phyloP scores from a whole-genome alignment of 306 rosid species.

The Comarum palustre region DNA sequence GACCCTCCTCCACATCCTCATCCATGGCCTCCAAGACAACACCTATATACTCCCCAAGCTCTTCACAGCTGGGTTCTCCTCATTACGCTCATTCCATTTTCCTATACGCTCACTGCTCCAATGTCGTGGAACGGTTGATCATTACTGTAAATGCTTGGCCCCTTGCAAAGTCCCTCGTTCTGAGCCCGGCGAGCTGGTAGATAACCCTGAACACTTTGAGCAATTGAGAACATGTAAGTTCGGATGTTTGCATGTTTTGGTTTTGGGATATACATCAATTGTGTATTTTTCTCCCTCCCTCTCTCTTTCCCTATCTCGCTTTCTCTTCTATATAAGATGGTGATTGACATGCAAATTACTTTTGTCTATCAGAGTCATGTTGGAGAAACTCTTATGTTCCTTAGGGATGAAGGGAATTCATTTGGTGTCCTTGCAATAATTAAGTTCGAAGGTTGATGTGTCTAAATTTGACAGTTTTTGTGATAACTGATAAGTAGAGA shows the following conservation, averaged over 20 bases:
- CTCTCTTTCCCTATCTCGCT: background rate
- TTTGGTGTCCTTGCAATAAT: background rate
- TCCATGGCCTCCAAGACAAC: constrained; percentile 24
- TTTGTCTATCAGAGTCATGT: background rate
- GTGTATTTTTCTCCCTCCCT: background rate
- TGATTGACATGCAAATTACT: background rate
- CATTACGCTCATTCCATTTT: constrained; percentile 22
- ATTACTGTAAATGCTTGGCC: background rate
- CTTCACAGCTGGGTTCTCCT: constrained; percentile 24
- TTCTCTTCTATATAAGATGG: background rate
- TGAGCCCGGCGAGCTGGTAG: background rate
- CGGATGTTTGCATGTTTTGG: background rate
- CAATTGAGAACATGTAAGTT: background rate
- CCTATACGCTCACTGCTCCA: constrained; percentile 14
- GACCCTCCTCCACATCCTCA: constrained; percentile 28
- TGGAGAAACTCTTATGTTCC: background rate
- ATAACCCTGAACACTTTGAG: background rate
- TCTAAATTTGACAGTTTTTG: no score
- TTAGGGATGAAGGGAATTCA: background rate
- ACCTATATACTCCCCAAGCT: constrained; percentile 24
- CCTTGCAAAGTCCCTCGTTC: background rate
- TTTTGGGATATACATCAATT: background rate
- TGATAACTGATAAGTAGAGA: background rate
- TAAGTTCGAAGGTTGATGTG: background rate
- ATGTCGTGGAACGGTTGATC: background rate